These are phyloP conservation scores for Pelargonium nanum DNA, from an alignment of 345 rosid species.

Conservation along the genomic window DNA sequence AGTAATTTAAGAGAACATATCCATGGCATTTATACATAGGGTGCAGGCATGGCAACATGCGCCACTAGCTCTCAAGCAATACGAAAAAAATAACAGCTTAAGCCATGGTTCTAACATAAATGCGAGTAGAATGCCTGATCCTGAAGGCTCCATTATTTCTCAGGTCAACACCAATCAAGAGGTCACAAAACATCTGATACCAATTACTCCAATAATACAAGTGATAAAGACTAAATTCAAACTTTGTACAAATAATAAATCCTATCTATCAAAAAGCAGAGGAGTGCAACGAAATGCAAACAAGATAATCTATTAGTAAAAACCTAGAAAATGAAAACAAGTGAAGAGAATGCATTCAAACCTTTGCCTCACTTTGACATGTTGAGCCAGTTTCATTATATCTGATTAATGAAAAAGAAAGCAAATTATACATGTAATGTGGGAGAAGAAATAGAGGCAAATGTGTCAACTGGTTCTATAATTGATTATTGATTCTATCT, in stretches of 20 bases:
- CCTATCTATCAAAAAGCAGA: neutral
- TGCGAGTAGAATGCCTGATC: no score
- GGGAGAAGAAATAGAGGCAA: neutral
- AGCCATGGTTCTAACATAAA: neutral
- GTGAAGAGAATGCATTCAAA: slow-evolving; percentile 21
- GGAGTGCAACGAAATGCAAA: no score
- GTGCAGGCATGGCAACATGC: neutral
- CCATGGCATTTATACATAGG: no score
- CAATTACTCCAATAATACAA: no score
- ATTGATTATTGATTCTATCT: no score
- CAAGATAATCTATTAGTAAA: no score
- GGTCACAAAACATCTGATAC: no score
- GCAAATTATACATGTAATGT: slow-evolving; percentile 4
- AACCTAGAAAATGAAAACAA: neutral
- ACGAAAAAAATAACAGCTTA: neutral
- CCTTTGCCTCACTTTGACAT: slow-evolving; percentile 93
- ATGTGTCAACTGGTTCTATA: no score
- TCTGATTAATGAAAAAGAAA: slow-evolving; percentile 31
- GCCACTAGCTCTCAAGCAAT: neutral
- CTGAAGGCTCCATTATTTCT: no score
- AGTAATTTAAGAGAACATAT: no score
- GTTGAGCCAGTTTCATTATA: slow-evolving; percentile 68
- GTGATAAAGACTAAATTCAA: neutral
- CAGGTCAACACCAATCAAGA: no score
- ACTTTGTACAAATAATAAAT: neutral